Base-by-base conservation (phyloP, 352 stramenopile species). In the Phytophthora melonis region DNA sequence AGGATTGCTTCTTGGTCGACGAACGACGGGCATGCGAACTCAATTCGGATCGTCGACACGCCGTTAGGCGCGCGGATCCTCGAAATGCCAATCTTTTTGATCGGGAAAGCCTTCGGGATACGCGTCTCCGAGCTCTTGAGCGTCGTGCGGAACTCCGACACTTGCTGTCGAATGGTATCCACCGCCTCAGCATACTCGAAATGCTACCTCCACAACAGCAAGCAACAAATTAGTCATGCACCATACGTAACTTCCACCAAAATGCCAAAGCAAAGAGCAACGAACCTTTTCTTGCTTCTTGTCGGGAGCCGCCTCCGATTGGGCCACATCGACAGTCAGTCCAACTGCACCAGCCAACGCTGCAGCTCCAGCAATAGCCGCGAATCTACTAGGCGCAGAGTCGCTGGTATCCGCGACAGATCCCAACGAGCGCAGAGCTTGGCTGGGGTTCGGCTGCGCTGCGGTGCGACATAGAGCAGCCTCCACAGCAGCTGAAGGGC, bases 31-130 rank as follows among this genome's bases (percentile, higher is more conserved):
- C 87, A 94, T 5, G 88, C 76, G 72, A 95, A 95, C 75, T 93
- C 86, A 36, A 95, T 91, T 41, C 89, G 89, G 72, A 95, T 93
- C 34, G 89, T 95, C 14, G 87, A 86, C 34, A 93, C 86, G n/a
- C 87, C 87, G 69, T 95, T 95, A 1, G 89, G 89, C 16, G 89
- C 89, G 66, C 90, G 77, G 2, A 90, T 86, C 34, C 83, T 86
- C n/a, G 89, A 93, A 52, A 94, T 93, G 10, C 80, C 84, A 56
- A 95, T 93, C 69, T 94, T 95, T 58, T 91, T 88, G 53, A 95
- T 94, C 11, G 89, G 87, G 71, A 86, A 93, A 25, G 78, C 82
- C 70, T 94, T 93, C 2, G 89, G 89, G 23, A 94, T 82, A 23
- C 87, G 86, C 62, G 82, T 87, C 58, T 94, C 84, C 1, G 78